Conservation (phyloP, 495 filamentous ascomycete species). For the Aspergillus biplanus region DNA sequence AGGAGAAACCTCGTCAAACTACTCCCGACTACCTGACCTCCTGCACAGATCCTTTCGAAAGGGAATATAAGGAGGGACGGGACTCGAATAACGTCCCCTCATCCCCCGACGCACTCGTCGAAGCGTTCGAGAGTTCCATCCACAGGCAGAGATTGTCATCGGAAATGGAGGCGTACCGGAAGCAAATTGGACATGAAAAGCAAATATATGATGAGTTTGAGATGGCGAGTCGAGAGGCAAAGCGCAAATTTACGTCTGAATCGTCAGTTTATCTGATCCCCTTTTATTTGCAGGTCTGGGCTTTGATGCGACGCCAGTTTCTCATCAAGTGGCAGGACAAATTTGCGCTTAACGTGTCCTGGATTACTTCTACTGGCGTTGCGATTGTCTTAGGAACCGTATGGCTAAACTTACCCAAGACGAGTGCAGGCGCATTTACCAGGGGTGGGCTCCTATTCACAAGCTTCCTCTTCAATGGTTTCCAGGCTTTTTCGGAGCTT, state of each 20-base stretch:
- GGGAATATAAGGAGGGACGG: constrained; percentile 70
- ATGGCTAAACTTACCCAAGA: constrained; percentile 69
- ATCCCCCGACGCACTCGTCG: constrained; percentile 62
- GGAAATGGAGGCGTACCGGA: constrained; percentile 72
- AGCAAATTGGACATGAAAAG: constrained; percentile 60
- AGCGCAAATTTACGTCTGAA: constrained; percentile 67
- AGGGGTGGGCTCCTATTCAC: constrained; percentile 79
- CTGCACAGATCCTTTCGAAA: constrained; percentile 81
- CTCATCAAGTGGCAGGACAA: constrained; percentile 84
- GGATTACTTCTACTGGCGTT: constrained; percentile 74
- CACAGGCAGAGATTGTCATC: constrained; percentile 56
- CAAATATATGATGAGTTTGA: constrained; percentile 74
- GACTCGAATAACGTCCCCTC: constrained; percentile 66
- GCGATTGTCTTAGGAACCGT: constrained; percentile 79
- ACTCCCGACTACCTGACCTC: constrained; percentile 86
- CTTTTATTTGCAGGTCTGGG: constrained; percentile 79
- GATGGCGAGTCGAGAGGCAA: constrained; percentile 74
- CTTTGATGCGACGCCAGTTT: constrained; percentile 80
- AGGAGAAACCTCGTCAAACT: constrained; percentile 77
- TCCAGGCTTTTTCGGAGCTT: constrained; percentile 77
- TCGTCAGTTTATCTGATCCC: constrained; percentile 80
- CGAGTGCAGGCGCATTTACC: constrained; percentile 72
- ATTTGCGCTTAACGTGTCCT: constrained; percentile 72
- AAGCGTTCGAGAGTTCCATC: constrained; percentile 69
- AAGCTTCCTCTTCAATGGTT: constrained; percentile 76